Evolutionary conservation across 1,284 basidiomycete genomes (phyloP).

Genomic region (Salmacisia buchloeana): DNA sequence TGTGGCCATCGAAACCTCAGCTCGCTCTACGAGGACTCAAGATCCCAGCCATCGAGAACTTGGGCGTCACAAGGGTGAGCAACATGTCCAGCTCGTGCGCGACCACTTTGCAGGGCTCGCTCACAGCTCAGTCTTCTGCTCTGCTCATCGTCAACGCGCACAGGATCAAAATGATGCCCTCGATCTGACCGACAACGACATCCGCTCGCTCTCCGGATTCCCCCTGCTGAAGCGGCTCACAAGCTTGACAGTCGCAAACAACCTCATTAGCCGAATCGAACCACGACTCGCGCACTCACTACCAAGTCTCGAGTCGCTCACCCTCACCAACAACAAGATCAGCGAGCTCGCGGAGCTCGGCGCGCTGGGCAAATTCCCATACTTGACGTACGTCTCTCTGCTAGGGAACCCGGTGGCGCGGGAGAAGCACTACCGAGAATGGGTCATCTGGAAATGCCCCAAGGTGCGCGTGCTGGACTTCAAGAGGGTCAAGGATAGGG

Average conservation of each 20-base stretch:
- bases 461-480: slow-evolving; percentile 88
- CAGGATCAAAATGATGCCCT: slow-evolving; percentile 88
- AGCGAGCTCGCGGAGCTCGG: slow-evolving; percentile 68
- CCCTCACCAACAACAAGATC: slow-evolving; percentile 53
- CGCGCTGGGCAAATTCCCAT: slow-evolving; percentile 70
- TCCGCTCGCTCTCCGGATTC: slow-evolving; percentile 78
- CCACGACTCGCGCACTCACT: slow-evolving; percentile 70
- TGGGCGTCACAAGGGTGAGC: slow-evolving; percentile 86
- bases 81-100: background rate
- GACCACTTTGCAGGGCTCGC: background rate
- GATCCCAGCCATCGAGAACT: slow-evolving; percentile 97
- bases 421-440: slow-evolving; percentile 94
- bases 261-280: slow-evolving; percentile 76
- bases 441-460: slow-evolving; percentile 59
- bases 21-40: slow-evolving; percentile 59
- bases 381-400: slow-evolving; percentile 74
- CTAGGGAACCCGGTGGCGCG: slow-evolving; percentile 85
- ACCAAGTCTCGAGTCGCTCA: slow-evolving; percentile 73
- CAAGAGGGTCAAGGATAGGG: slow-evolving; percentile 90
- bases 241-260: slow-evolving; percentile 78
- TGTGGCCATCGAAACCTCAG: background rate
- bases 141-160: background rate
- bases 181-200: slow-evolving; percentile 93
- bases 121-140: background rate
- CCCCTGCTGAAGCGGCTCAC: slow-evolving; percentile 72